Base-by-base conservation (phyloP, 768 basidiomycete genomes). In the Exsudoporus frostii region DNA sequence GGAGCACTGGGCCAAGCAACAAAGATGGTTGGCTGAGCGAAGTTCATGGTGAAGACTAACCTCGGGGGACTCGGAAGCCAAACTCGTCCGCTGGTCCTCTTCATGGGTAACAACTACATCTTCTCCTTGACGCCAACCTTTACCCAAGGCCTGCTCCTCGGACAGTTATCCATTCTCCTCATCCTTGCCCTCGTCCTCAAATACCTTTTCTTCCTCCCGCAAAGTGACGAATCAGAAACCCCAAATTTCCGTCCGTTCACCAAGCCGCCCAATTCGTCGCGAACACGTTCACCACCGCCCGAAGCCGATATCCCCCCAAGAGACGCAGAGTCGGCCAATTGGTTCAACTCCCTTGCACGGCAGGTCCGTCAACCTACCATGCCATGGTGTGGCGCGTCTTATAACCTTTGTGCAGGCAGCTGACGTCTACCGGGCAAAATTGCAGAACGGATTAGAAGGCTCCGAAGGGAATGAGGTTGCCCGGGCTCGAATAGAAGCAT, bases 151-250 rank as follows among this genome's bases (percentile, higher is more conserved):
- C 81, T 99, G 33, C 76, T 99, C 36, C 72, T 98, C 40, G 96
- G 96, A 51, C 96, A 98, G 70, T 77, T 92, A 20, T 95, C 93
- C 24, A 86, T 99, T 61, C 75, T 92, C 40, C 63, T 88, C 46
- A 78, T 95, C 43, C 79, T 91, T 27, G 78, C 77, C 43, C 73
- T 94, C 56, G 82, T 99, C 66, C 83, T 99, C 72, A 90, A 91
- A 66, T 98, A 97, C 73, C 85, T 98, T 51, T 97, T 99, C 66
- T 86, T 99, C 57, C 92, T 97, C 61, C 83, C 90, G 7, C 77
- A 83, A 25, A 74, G 80, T 53, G 72, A 79, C 57, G 78, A 79
- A 1, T 77, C 79, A 61, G 80, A 81, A 56, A 75, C 77, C 0
- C 75, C 80, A 1, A 74, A 79, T 32, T 87, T 84, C 68, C 85